Evolutionary conservation across 345 rosid species (phyloP).

Genomic region (Noccaea bulbosa): DNA sequence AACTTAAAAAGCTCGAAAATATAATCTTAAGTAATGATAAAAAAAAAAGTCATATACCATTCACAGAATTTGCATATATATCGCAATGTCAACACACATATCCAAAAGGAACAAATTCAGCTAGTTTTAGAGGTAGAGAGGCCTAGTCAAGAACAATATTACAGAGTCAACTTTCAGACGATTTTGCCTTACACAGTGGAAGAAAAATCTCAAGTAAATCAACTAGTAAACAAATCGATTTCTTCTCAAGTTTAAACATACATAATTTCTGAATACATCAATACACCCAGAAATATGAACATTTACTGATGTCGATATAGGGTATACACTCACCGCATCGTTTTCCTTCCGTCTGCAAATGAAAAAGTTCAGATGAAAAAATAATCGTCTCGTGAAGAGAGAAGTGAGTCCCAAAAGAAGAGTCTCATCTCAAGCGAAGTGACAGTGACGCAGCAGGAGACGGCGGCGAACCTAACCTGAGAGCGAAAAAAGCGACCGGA

Average conservation of each 20-base stretch:
- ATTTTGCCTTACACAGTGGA: background rate
- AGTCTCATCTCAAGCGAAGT: too few relatives aligned
- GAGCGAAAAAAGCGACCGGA: too few relatives aligned
- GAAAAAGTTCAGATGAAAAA: too few relatives aligned
- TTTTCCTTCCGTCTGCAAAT: background rate
- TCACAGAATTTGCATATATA: background rate
- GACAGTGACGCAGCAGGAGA: too few relatives aligned
- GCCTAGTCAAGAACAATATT: background rate
- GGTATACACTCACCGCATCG: background rate
- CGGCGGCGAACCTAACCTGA: too few relatives aligned
- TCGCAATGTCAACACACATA: background rate
- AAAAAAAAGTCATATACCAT: slow-evolving; percentile 8
- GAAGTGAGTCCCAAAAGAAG: too few relatives aligned
- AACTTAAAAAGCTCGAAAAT: background rate
- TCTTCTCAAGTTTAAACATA: background rate
- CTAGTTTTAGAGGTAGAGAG: too few relatives aligned
- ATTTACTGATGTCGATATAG: background rate
- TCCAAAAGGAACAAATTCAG: background rate
- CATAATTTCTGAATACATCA: background rate
- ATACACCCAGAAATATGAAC: background rate
- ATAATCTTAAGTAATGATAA: background rate
- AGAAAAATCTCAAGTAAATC: background rate
- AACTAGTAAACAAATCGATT: background rate
- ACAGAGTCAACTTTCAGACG: background rate
- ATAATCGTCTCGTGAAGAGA: too few relatives aligned